Conservation (phyloP, 2,329 filamentous ascomycete species). For the Penicillium sp. region DNA sequence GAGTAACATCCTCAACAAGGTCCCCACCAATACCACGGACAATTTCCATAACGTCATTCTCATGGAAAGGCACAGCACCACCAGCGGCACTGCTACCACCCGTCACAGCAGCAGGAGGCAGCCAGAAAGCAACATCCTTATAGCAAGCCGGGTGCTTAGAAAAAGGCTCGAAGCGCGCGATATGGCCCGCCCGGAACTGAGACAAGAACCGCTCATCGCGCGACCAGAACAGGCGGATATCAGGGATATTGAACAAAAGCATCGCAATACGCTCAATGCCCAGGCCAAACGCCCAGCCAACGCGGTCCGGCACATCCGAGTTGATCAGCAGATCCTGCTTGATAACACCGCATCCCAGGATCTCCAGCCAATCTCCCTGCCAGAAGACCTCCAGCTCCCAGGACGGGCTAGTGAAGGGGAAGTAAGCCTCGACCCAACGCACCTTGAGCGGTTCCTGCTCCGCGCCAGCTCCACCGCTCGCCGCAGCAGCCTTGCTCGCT, state of each 20-base stretch:
- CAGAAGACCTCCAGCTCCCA: slow-evolving; percentile 97
- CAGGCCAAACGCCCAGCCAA: slow-evolving; percentile 95
- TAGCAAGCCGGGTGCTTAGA: slow-evolving; percentile 87
- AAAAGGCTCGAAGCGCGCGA: slow-evolving; percentile 75
- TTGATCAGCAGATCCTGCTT: slow-evolving; percentile 77
- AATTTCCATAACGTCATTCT: slow-evolving; percentile 97
- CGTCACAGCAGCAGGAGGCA: slow-evolving; percentile 50
- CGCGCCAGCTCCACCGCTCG: slow-evolving; percentile 49
- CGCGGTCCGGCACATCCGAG: slow-evolving; percentile 69
- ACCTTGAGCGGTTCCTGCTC: slow-evolving; percentile 73
- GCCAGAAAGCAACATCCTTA: slow-evolving; percentile 94
- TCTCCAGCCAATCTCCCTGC: slow-evolving; percentile 91
- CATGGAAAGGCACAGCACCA: slow-evolving; percentile 64
- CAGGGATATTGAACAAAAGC: slow-evolving; percentile 92
- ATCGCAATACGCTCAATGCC: slow-evolving; percentile 95
- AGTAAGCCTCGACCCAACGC: slow-evolving; percentile 95
- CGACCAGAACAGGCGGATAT: slow-evolving; percentile 97
- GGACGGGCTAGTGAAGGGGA: slow-evolving; percentile 92
- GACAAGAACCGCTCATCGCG: slow-evolving; percentile 77
- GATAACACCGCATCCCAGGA: slow-evolving; percentile 88
- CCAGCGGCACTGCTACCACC: slow-evolving; percentile 39
- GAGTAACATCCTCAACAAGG: slow-evolving; percentile 78
- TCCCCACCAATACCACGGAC: slow-evolving; percentile 80
- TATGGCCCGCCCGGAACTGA: slow-evolving; percentile 65
- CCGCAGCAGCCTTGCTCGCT: slow-evolving; percentile 65